phyloP scores from a whole-genome alignment of 495 filamentous ascomycete species.

The Pyrenula massariospora region DNA sequence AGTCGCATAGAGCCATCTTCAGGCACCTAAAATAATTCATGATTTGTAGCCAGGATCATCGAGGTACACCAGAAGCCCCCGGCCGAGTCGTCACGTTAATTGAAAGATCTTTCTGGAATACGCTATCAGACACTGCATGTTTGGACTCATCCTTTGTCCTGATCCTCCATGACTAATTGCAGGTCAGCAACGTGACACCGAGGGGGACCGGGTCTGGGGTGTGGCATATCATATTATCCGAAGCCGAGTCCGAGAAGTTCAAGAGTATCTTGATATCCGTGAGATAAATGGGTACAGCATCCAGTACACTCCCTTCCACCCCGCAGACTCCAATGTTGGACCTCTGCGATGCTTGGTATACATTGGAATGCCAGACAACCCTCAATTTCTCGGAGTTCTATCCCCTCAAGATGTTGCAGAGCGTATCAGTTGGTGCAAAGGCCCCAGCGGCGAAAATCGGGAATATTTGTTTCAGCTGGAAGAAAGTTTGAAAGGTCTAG shows the following conservation, averaged over 20 bases:
- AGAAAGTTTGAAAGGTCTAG: constrained; percentile 60
- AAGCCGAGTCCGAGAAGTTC: constrained; percentile 64
- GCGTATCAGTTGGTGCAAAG: constrained; percentile 65
- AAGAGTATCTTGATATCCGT: constrained; percentile 84
- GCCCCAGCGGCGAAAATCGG: constrained; percentile 80
- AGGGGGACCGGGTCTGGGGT: constrained; percentile 69
- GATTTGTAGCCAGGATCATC: constrained; percentile 69
- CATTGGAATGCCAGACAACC: constrained; percentile 88
- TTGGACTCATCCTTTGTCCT: not conserved
- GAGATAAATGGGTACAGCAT: constrained; percentile 96
- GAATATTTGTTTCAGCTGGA: constrained; percentile 86
- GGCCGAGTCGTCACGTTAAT: constrained; percentile 93
- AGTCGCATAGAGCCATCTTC: constrained; percentile 1
- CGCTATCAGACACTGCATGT: constrained; percentile 49
- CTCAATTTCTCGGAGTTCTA: constrained; percentile 80
- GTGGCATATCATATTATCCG: constrained; percentile 81
- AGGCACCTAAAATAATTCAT: constrained; percentile 14
- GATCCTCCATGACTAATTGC: constrained; percentile 3
- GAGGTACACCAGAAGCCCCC: constrained; percentile 75
- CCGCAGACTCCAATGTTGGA: constrained; percentile 21
- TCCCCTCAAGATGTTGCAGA: constrained; percentile 71
- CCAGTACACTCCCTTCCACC: constrained; percentile 74
- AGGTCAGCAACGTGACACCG: constrained; percentile 22
- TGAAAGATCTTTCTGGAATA: constrained; percentile 67
- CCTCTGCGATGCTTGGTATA: constrained; percentile 64